phyloP scores from a whole-genome alignment of 2,329 filamentous ascomycete species.

The Colletotrichum sublineola region DNA sequence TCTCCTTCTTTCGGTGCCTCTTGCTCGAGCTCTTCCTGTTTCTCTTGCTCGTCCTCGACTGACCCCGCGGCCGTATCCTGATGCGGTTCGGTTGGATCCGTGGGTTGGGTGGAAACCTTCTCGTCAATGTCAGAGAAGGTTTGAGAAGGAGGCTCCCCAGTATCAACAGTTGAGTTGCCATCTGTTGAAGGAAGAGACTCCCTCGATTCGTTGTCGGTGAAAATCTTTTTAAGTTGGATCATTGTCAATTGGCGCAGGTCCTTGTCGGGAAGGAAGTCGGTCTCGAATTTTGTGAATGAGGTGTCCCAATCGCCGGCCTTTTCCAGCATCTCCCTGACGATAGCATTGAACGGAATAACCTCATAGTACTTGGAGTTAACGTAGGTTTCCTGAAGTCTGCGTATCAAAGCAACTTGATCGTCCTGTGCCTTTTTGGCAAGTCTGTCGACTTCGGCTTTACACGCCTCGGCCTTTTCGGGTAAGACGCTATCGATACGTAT shows the following conservation, averaged over 20 bases:
- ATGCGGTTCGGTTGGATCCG: constrained; percentile 53
- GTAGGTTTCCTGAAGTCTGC: constrained; percentile 89
- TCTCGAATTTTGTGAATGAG: constrained; percentile 90
- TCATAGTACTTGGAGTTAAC: constrained; percentile 97
- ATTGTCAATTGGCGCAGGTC: constrained; percentile 94
- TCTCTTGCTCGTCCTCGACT: constrained; percentile 35
- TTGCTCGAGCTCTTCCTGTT: constrained; percentile 6
- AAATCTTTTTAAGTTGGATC: constrained; percentile 93
- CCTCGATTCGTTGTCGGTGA: constrained; percentile 88
- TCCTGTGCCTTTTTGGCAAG: constrained; percentile 85
- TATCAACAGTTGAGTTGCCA: constrained; percentile 69
- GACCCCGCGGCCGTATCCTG: constrained; percentile 51
- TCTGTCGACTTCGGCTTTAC: constrained; percentile 83
- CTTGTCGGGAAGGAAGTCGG: constrained; percentile 94
- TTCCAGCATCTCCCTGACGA: constrained; percentile 90
- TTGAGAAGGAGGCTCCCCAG: constrained; percentile 62
- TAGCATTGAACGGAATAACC: constrained; percentile 91
- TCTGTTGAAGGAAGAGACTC: constrained; percentile 80
- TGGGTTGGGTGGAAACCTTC: constrained; percentile 58
- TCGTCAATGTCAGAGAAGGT: constrained; percentile 62
- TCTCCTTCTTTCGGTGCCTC: constrained; percentile 7
- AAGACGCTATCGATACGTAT: constrained; percentile 94
- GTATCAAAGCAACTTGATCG: constrained; percentile 80
- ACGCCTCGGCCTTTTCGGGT: constrained; percentile 86
- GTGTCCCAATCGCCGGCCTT: constrained; percentile 95